These are phyloP conservation scores for Metarhizium brunneum DNA, from an alignment of 2,329 filamentous ascomycete species.

Conservation along the genomic window DNA sequence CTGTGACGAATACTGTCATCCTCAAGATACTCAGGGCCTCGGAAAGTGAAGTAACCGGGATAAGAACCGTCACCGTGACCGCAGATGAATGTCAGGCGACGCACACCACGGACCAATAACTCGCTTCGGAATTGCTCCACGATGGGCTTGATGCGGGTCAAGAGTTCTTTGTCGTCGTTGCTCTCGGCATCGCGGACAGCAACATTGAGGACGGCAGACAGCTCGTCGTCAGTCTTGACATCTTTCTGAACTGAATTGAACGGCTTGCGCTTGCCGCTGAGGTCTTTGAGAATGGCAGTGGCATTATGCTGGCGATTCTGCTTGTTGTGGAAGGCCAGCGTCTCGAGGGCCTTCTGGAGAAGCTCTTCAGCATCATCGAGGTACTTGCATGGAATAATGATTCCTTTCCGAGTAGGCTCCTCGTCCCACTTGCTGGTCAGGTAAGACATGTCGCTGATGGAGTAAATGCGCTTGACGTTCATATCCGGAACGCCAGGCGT, in stretches of 20 bases:
- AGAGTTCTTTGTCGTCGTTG: slow-evolving; percentile 69
- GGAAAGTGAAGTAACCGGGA: slow-evolving; percentile 97
- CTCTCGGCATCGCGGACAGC: slow-evolving; percentile 84
- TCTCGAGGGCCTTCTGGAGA: slow-evolving; percentile 73
- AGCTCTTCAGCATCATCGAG: slow-evolving; percentile 89
- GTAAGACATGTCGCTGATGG: slow-evolving; percentile 95
- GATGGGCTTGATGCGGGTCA: slow-evolving; percentile 65
- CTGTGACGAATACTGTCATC: slow-evolving; percentile 95
- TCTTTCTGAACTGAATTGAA: slow-evolving; percentile 16
- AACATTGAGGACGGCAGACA: slow-evolving; percentile 87
- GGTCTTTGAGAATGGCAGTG: slow-evolving; percentile 57
- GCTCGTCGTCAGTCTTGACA: slow-evolving; percentile 55
- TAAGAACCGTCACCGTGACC: slow-evolving; percentile 91
- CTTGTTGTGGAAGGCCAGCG: slow-evolving; percentile 55
- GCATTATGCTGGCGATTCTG: slow-evolving; percentile 45
- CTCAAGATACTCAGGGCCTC: slow-evolving; percentile 79
- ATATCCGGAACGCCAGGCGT: slow-evolving; percentile 54
- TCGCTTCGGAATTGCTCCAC: slow-evolving; percentile 78
- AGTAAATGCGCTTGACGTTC: slow-evolving; percentile 74
- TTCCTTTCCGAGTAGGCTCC: slow-evolving; percentile 82
- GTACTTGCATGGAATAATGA: slow-evolving; percentile 88
- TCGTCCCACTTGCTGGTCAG: slow-evolving; percentile 61
- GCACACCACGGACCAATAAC: slow-evolving; percentile 69
- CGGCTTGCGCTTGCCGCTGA: slow-evolving; percentile 63
- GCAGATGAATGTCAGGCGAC: slow-evolving; percentile 91